Percentiles rank a stretch among this genome's conserved stretches.
phyloP scores from a whole-genome alignment of 257 asterid species.

The Petunia secreta region DNA sequence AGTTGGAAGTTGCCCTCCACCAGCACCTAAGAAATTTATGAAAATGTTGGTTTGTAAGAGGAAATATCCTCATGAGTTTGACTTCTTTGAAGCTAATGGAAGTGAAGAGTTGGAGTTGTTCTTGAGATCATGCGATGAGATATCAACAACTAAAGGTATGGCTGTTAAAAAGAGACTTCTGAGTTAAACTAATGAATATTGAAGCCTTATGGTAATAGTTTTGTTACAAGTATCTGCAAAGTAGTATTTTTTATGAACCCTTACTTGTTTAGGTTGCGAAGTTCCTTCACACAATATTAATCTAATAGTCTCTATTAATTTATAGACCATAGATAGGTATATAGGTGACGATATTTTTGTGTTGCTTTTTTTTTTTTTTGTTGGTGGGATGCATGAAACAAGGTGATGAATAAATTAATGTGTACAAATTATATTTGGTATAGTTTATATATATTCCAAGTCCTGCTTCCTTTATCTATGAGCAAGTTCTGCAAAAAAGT shows the following conservation, averaged over 20 bases:
- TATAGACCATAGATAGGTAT: no score
- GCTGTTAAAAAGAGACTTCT: constrained; percentile 31
- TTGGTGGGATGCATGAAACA: not conserved
- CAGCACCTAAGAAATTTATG: constrained; percentile 36
- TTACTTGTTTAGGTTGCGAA: no score
- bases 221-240: not conserved
- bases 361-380: no score
- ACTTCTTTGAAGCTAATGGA: constrained; percentile 35
- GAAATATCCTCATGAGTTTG: constrained; percentile 9
- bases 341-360: no score
- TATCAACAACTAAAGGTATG: constrained; percentile 25
- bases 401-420: constrained; percentile 6
- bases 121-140: constrained; percentile 30
- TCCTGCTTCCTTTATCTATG: not conserved
- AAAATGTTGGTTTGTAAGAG: constrained; percentile 26
- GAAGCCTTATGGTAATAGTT: not conserved
- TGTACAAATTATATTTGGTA: not conserved
- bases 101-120: constrained; percentile 43
- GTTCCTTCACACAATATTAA: no score
- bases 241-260: no score
- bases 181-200: not conserved
- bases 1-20: constrained; percentile 35
- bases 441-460: not conserved
- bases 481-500: not conserved
- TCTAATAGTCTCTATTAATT: no score